A percentile compares a stretch with the other conserved stretches of the same genome.
phyloP scores from a whole-genome alignment of 169 alveolate genomes.

The Cryptosporidium canis region DNA sequence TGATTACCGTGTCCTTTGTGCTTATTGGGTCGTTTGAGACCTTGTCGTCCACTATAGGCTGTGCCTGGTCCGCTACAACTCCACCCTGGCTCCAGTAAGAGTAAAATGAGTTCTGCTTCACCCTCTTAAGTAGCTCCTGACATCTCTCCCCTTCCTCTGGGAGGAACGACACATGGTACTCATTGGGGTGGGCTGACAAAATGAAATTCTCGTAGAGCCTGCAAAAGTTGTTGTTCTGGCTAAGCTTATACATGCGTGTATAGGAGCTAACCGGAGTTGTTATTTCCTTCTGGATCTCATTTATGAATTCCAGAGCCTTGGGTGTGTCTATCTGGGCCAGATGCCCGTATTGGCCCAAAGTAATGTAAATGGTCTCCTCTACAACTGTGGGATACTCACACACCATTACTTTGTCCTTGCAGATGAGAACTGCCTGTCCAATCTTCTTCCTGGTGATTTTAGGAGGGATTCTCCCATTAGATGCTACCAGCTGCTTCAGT shows the following conservation, averaged over 20 bases:
- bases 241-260: slow-evolving; percentile 33
- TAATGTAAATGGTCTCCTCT: slow-evolving; percentile 45
- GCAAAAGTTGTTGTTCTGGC: slow-evolving; percentile 37
- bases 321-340: neutral
- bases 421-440: neutral
- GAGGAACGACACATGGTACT: slow-evolving; percentile 33
- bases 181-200: neutral
- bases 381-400: slow-evolving; percentile 1
- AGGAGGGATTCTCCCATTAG: slow-evolving; percentile 43
- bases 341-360: slow-evolving; percentile 64
- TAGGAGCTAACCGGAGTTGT: slow-evolving; percentile 48
- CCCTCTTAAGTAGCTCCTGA: slow-evolving; percentile 66
- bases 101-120: slow-evolving; percentile 72
- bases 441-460: slow-evolving; percentile 37
- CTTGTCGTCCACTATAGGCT: slow-evolving; percentile 74
- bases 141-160: slow-evolving; percentile 53
- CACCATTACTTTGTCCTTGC: neutral
- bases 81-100: slow-evolving; percentile 74
- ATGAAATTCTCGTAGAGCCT: slow-evolving; percentile 4
- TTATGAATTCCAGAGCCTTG: slow-evolving; percentile 48
- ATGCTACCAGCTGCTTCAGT: neutral
- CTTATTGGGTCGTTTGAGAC: slow-evolving; percentile 72
- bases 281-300: slow-evolving; percentile 65
- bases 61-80: slow-evolving; percentile 74
- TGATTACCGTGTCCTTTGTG: neutral